Percentiles rank a stretch among this genome's conserved stretches.
Conservation (phyloP, 23 red algal genomes). For the Gracilariopsis chorda region DNA sequence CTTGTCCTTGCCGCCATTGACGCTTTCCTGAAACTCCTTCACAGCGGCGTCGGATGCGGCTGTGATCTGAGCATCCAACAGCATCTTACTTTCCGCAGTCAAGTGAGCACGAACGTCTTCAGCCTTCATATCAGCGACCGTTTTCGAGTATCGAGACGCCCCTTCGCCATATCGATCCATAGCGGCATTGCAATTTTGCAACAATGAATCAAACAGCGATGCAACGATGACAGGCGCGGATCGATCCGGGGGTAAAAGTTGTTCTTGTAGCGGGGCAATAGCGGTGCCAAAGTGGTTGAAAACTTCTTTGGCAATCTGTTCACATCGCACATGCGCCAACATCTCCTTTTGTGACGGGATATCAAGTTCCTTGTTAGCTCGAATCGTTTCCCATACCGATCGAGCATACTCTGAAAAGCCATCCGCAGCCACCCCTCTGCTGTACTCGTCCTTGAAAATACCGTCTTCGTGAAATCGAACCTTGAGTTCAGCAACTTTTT, state of each 20-base stretch:
- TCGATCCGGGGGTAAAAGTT: constrained; percentile 28
- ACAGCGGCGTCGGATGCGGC: constrained; percentile 33
- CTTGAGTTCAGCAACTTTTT: constrained; percentile 47
- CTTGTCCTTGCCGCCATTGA: background rate
- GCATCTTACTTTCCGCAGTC: constrained; percentile 42
- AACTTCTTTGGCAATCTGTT: constrained; percentile 85
- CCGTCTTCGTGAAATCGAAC: constrained; percentile 61
- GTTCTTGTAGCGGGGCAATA: background rate
- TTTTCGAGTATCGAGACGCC: constrained; percentile 62
- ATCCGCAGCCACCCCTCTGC: constrained; percentile 79
- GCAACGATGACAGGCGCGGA: constrained; percentile 9
- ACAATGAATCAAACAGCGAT: background rate
- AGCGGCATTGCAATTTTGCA: constrained; percentile 17
- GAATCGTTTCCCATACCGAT: constrained; percentile 90
- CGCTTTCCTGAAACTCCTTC: background rate
- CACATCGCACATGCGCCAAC: constrained; percentile 88
- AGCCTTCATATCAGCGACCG: constrained; percentile 63
- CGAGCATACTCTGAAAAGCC: constrained; percentile 80
- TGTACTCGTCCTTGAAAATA: constrained; percentile 78
- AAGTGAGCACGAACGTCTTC: constrained; percentile 46
- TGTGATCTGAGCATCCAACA: constrained; percentile 60
- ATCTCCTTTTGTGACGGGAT: constrained; percentile 94
- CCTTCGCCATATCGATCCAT: constrained; percentile 38
- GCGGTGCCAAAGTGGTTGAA: constrained; percentile 2
- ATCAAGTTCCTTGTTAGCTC: constrained; percentile 91